phyloP scores from a whole-genome alignment of 2,329 filamentous ascomycete species.

The Ampelomyces quisqualis region DNA sequence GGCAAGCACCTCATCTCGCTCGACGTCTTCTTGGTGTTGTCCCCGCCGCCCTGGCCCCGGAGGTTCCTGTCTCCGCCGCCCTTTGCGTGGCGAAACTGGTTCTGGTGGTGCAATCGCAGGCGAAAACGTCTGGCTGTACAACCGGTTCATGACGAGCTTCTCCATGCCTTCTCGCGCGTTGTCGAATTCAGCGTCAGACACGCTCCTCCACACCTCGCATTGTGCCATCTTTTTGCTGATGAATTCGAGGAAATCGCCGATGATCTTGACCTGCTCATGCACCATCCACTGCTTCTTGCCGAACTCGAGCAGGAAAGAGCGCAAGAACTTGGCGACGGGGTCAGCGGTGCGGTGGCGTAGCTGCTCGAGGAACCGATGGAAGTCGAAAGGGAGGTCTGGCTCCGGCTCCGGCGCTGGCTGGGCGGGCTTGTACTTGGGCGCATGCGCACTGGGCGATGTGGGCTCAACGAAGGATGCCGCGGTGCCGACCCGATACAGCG shows the following conservation, averaged over 20 bases:
- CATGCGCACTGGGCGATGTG: conserved; percentile 38
- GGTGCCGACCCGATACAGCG: conserved; percentile 35
- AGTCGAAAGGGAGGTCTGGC: conserved; percentile 87
- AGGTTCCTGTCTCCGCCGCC: conserved; percentile 58
- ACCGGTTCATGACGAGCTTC: conserved; percentile 96
- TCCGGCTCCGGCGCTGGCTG: conserved; percentile 62
- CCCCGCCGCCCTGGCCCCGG: conserved; percentile 81
- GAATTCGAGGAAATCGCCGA: conserved; percentile 92
- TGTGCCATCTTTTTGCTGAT: conserved; percentile 98
- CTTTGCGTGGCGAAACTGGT: conserved; percentile 68
- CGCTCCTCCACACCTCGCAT: conserved; percentile 94
- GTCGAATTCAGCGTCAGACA: conserved; percentile 96
- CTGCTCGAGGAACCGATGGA: conserved; percentile 95
- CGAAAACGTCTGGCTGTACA: conserved; percentile 95
- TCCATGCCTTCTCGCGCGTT: conserved; percentile 99
- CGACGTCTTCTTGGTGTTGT: conserved; percentile 97
- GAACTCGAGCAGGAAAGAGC: conserved; percentile 93
- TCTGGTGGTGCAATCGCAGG: conserved; percentile 84
- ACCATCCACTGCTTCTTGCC: conserved; percentile 99
- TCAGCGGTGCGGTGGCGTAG: conserved; percentile 96
- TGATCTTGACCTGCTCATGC: conserved; percentile 98
- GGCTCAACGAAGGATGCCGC: conserved; percentile 48
- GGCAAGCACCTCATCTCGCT: conserved; percentile 90
- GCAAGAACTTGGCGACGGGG: conserved; percentile 90
- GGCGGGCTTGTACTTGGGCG: conserved; percentile 58